Base-by-base conservation (phyloP, 345 rosid genomes). In the Microcos paniculata region DNA sequence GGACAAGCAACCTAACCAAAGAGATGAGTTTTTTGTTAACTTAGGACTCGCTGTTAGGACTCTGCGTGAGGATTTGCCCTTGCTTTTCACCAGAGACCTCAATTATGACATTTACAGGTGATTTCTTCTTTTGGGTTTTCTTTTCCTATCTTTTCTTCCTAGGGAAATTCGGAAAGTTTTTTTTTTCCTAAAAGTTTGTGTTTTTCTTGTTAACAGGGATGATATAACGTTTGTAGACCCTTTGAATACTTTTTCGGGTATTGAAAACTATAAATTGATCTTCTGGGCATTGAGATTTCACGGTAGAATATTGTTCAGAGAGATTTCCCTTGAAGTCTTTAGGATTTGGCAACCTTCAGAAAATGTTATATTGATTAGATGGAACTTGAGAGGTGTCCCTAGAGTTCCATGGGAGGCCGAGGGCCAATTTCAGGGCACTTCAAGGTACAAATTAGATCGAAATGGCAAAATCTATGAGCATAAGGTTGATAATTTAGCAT, bases 281-380 rank as follows among this genome's bases (percentile, higher is more conserved):
- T 94, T 94, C 80, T 92, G 98, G 98, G 94, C 98, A 21, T 79
- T 91, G 73, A 88, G 92, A 63, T 91, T 94, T 82, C 97, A 94
- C 75, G 97, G 97, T n/a, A 92, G 84, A 80, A 84, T 94, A 49
- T 80, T 94, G 48, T 91, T 94, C 74, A 89, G 88, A 16, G 96
- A 94, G 49, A 91, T 95, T 67, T 89, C 96, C 4, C 86, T 95
- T 13, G 98, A 93, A 75, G 84, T 95, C 13, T 87, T 76, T 66
- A 90, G 98, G 87, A 82, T 91, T 43, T 95, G 99, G 99, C 97
- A 95, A 80, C 99, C 99, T 69, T 95, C 98, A 45, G 99, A 95
- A 87, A 91, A 93, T 78, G 88, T 89, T 82, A 95, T 95, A 74
- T 80, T 93, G 31, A 89, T 95, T 55, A 88, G 99, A 88, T 95